Evolutionary conservation across 371 early-diverging fungal genomes (phyloP), one percentile per base, ranked within the genome.

Genomic region (Actinomortierella ambigua): DNA sequence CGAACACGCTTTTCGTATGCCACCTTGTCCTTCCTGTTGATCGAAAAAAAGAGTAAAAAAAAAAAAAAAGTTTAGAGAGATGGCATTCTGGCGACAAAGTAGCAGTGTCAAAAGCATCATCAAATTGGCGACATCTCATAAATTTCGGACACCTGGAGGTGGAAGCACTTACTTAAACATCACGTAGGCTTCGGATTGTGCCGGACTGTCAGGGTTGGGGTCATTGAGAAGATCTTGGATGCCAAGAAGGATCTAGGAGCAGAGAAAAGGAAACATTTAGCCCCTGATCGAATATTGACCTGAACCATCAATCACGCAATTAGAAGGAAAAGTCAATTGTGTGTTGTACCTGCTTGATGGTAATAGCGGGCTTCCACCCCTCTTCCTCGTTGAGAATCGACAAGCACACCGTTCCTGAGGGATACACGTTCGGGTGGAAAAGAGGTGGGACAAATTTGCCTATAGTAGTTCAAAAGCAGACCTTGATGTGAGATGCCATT

Each of bases 341-440:
- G 77, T 18, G 18, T 65, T 8, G 18, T 79, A 96, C 96, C 82
- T 99, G 98, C 65, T 98, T 96, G 57, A 99, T 85, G 5, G 98
- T 99, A 57, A 99, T 93, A 11, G 97, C 93, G 13, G 99, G 99
- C 75, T 98, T 96, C 98, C 98, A 98, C 55, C 90, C 97, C 63
- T 98, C 90, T 26, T 96, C 97, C 61, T 95, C 97, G 63, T 96
- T 95, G 58, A 99, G 76, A 65, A 99, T 99, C n/a, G 97, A 97
- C 44, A 99, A 81, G 64, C 99, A 99, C 11, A 99, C 95, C 0
- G 98, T 98, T 40, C 99, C 99, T 15, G 95, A 96, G 14, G 97
- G 96, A 77, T 98, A 99, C 20, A 99, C 93, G 75, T 99, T 99
- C 9, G 99, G 99, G 77, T 99, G 99, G 81, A 96, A 99, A 50